Evolutionary conservation across 106 monocot genomes (phyloP).

Genomic region (Cymbidium sinense): DNA sequence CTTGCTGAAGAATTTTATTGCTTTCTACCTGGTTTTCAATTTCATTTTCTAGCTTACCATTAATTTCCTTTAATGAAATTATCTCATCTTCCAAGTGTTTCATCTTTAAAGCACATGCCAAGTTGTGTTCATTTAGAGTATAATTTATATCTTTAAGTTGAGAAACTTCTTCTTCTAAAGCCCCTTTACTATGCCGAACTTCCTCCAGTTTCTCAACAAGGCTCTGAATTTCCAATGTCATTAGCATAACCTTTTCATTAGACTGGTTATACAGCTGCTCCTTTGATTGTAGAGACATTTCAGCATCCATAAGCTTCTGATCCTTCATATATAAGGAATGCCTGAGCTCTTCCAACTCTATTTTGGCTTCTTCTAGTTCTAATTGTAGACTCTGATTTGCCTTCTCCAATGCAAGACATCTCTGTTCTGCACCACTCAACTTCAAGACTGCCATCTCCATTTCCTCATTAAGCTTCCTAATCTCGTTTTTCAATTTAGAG

Average conservation of each 20-base stretch:
- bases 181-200: constrained; percentile 23
- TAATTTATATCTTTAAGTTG: constrained; percentile 29
- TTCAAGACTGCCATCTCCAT: constrained; percentile 12
- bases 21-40: constrained; percentile 17
- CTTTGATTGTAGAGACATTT: constrained; percentile 18
- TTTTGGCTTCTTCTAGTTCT: constrained; percentile 13
- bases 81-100: constrained; percentile 30
- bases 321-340: constrained; percentile 14
- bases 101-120: constrained; percentile 21
- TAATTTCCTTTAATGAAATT: constrained; percentile 21
- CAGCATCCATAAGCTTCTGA: constrained; percentile 12
- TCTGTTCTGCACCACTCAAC: constrained; percentile 28
- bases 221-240: constrained; percentile 19
- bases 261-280: constrained; percentile 27
- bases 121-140: constrained; percentile 29
- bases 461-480: constrained; percentile 31
- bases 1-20: constrained; percentile 37
- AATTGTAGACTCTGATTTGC: constrained; percentile 24
- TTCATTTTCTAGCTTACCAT: constrained; percentile 30
- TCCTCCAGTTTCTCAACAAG: constrained; percentile 25
- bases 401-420: constrained; percentile 25
- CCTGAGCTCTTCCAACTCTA: constrained; percentile 26
- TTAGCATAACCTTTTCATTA: constrained; percentile 26
- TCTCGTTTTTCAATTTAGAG: constrained; percentile 24
- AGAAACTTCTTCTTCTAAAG: constrained; percentile 43